phyloP scores from a whole-genome alignment of 257 asterid species.

The Cinchona pubescens region DNA sequence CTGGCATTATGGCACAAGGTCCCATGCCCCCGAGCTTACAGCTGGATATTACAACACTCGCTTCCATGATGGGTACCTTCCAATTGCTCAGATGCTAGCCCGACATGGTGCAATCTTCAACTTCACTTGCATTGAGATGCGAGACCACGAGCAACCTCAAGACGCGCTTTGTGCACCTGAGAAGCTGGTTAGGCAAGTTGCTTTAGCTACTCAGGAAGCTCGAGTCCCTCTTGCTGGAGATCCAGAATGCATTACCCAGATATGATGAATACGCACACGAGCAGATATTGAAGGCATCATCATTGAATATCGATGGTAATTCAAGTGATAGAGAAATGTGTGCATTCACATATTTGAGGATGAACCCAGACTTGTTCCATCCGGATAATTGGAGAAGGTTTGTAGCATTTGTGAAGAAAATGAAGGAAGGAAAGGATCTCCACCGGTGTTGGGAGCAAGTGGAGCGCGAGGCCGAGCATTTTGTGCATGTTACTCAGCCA shows the following conservation, averaged over 20 bases:
- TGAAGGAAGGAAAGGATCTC: slow-evolving; percentile 71
- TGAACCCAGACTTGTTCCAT: slow-evolving; percentile 79
- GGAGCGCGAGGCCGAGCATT: slow-evolving; percentile 90
- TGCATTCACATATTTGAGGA: slow-evolving; percentile 89
- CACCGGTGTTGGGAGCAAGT: slow-evolving; percentile 66
- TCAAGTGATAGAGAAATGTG: slow-evolving; percentile 64
- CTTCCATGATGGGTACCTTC: slow-evolving; percentile 74
- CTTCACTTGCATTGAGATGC: slow-evolving; percentile 95
- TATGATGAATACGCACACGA: slow-evolving; percentile 79
- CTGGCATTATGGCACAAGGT: slow-evolving; percentile 92
- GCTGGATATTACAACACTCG: slow-evolving; percentile 96
- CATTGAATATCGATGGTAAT: slow-evolving; percentile 39
- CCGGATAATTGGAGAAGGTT: slow-evolving; percentile 90
- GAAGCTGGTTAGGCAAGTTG: slow-evolving; percentile 85
- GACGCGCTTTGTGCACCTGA: slow-evolving; percentile 86
- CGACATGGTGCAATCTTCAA: slow-evolving; percentile 81
- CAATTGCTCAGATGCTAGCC: slow-evolving; percentile 87
- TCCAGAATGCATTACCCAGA: slow-evolving; percentile 83
- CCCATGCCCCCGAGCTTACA: slow-evolving; percentile 97
- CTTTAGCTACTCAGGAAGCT: slow-evolving; percentile 70
- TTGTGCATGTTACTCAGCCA: slow-evolving; percentile 75
- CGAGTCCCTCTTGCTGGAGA: slow-evolving; percentile 86
- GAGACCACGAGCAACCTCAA: slow-evolving; percentile 93
- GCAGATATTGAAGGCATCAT: slow-evolving; percentile 59
- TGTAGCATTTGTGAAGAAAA: slow-evolving; percentile 82